These are phyloP conservation scores for Paulownia fortunei DNA, from an alignment of 257 asterid species.

Conservation along the genomic window DNA sequence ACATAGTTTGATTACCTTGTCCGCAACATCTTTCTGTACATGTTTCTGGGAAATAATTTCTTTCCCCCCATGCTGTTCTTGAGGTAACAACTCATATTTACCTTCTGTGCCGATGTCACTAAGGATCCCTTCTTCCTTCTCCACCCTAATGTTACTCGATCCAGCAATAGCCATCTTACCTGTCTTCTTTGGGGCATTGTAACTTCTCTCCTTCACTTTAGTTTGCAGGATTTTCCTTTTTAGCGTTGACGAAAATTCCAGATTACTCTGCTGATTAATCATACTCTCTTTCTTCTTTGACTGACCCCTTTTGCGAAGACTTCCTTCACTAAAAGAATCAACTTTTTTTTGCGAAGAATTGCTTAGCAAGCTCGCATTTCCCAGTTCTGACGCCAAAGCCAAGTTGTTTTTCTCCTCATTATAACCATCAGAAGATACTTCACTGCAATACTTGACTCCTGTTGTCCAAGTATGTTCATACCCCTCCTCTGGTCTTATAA, in stretches of 20 bases:
- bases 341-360: conserved; percentile 36
- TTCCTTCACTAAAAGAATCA: conserved; percentile 26
- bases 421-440: conserved; percentile 37
- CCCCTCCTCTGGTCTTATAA: conserved; percentile 43
- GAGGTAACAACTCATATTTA: conserved; percentile 25
- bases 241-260: conserved; percentile 28
- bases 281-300: conserved; percentile 43
- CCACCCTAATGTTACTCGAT: conserved; percentile 23
- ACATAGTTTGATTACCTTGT: conserved; percentile 35
- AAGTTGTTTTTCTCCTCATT: conserved; percentile 37
- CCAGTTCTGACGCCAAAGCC: conserved; percentile 35
- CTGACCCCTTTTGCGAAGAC: conserved; percentile 39
- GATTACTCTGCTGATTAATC: conserved; percentile 25
- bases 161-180: conserved; percentile 33
- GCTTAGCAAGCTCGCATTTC: conserved; percentile 25
- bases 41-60: conserved; percentile 30
- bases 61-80: conserved; percentile 28
- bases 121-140: conserved; percentile 37
- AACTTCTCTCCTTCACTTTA: conserved; percentile 33
- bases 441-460: conserved; percentile 35
- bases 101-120: conserved; percentile 18
- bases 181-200: conserved; percentile 21
- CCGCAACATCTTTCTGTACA: conserved; percentile 17
- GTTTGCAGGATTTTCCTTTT: conserved; percentile 27
- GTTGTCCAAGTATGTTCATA: conserved; percentile 29